These are phyloP conservation scores for Fusarium cicatricum DNA, from an alignment of 2,329 filamentous ascomycete genomes.

Conservation along the genomic window DNA sequence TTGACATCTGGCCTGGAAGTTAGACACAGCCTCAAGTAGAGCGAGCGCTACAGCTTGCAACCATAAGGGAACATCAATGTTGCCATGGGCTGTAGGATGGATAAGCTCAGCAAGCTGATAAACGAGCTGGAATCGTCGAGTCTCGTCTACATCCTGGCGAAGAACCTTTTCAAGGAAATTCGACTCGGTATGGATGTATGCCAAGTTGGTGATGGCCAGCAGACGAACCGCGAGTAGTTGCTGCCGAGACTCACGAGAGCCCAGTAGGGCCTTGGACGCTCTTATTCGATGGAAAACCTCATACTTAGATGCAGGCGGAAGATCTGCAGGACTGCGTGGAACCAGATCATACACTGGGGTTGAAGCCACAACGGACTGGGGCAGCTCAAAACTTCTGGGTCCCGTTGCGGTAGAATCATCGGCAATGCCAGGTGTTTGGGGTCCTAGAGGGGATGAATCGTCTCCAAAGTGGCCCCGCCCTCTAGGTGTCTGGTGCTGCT, in stretches of 20 bases:
- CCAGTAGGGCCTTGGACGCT: conserved; percentile 80
- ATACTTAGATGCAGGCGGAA: conserved; percentile 79
- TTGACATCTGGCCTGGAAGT: conserved; percentile 76
- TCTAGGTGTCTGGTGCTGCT: conserved; percentile 54
- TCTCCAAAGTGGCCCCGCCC: conserved; percentile 46
- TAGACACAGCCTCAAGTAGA: conserved; percentile 85
- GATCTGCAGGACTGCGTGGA: conserved; percentile 63
- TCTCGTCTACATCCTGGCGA: conserved; percentile 88
- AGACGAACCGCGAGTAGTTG: conserved; percentile 82
- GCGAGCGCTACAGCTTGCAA: conserved; percentile 84
- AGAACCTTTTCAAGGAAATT: conserved; percentile 88
- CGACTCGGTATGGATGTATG: conserved; percentile 84
- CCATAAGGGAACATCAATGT: conserved; percentile 73
- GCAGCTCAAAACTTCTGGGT: conserved; percentile 71
- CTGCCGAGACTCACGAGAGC: conserved; percentile 72
- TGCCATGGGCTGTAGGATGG: conserved; percentile 78
- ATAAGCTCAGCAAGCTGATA: conserved; percentile 94
- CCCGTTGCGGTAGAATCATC: conserved; percentile 50
- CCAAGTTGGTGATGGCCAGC: conserved; percentile 87
- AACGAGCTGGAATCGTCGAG: conserved; percentile 85
- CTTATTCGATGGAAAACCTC: conserved; percentile 86
- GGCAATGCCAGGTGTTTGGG: conserved; percentile 51
- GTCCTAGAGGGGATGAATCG: conserved; percentile 60
- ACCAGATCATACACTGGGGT: conserved; percentile 66
- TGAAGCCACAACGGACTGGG: conserved; percentile 62